Evolutionary conservation across 2,329 filamentous ascomycete species (phyloP).

Genomic region (Ceratocystis huliohia): DNA sequence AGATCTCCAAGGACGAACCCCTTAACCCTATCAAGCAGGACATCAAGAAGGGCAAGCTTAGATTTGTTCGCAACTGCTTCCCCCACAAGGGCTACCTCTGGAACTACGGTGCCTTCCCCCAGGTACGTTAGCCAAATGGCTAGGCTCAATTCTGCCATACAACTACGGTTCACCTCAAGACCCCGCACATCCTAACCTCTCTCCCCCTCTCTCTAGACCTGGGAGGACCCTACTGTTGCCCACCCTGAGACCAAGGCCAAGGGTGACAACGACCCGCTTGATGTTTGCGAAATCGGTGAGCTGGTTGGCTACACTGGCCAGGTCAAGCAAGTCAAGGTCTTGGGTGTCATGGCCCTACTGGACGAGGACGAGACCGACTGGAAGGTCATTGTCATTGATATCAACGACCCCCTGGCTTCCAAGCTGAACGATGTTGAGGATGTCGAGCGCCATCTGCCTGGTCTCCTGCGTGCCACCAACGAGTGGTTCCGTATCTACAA

Average conservation of each 20-base stretch:
- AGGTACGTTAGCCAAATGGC: slow-evolving; percentile 43
- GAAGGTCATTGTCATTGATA: slow-evolving; percentile 99
- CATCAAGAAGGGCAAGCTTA: slow-evolving; percentile 98
- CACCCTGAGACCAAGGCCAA: slow-evolving; percentile 99
- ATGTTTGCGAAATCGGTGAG: slow-evolving; percentile 99
- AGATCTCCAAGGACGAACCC: slow-evolving; percentile 98
- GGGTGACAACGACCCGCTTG: slow-evolving; percentile 97
- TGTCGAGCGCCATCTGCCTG: slow-evolving; percentile 94
- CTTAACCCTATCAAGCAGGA: slow-evolving; percentile 99
- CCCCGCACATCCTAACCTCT: slow-evolving; percentile 2
- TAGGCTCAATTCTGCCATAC: neutral
- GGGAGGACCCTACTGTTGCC: slow-evolving; percentile 92
- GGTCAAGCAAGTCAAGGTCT: slow-evolving; percentile 99
- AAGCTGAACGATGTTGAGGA: slow-evolving; percentile 99
- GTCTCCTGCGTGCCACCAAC: slow-evolving; percentile 92
- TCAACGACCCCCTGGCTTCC: slow-evolving; percentile 89
- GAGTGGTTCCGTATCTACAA: slow-evolving; percentile 99
- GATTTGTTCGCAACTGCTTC: slow-evolving; percentile 99
- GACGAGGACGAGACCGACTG: slow-evolving; percentile 99
- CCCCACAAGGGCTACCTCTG: slow-evolving; percentile 99
- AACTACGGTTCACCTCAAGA: slow-evolving; percentile 4
- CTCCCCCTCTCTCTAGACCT: slow-evolving; percentile 50
- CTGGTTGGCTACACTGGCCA: slow-evolving; percentile 90
- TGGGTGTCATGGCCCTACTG: slow-evolving; percentile 97
- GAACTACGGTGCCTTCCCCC: slow-evolving; percentile 99